Conservation (phyloP, 1,139 yeast species). For the Protomyces inundatus region DNA sequence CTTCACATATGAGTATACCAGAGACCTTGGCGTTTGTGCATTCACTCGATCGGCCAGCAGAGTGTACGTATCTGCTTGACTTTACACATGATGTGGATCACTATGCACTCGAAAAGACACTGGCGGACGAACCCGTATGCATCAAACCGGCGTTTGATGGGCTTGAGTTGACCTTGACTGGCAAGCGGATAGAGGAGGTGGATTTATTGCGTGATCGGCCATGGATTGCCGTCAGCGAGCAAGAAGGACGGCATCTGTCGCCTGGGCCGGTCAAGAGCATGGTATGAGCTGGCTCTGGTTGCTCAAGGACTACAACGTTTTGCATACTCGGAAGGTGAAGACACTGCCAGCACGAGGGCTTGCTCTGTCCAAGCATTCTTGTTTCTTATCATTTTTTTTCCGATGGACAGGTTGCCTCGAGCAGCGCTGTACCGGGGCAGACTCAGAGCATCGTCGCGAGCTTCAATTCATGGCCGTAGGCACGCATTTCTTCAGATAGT, state of each 20-base stretch:
- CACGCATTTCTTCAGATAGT: too few species aligned
- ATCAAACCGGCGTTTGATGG: constrained; percentile 19
- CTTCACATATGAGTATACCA: constrained; percentile 28
- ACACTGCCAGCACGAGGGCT: too few species aligned
- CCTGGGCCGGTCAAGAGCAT: constrained; percentile 16
- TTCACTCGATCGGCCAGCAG: constrained; percentile 57
- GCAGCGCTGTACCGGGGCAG: too few species aligned
- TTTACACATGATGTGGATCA: constrained; percentile 70
- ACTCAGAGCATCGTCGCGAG: too few species aligned
- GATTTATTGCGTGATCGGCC: constrained; percentile 6
- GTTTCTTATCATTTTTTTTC: too few species aligned
- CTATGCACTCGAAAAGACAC: constrained; percentile 23
- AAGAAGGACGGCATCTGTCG: not conserved
- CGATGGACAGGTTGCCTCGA: too few species aligned
- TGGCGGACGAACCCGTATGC: constrained; percentile 10
- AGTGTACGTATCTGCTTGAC: constrained; percentile 50
- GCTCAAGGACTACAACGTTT: too few species aligned
- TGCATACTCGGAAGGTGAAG: too few species aligned
- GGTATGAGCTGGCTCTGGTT: not conserved
- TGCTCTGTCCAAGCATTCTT: too few species aligned
- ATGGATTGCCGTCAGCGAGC: constrained; percentile 17
- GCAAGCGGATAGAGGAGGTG: not conserved
- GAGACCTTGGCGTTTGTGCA: constrained; percentile 26
- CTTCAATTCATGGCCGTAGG: too few species aligned
- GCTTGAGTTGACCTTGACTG: constrained; percentile 30